Evolutionary conservation across 1,139 yeast genomes (phyloP).

Genomic region (Taphrina wiesneri): DNA sequence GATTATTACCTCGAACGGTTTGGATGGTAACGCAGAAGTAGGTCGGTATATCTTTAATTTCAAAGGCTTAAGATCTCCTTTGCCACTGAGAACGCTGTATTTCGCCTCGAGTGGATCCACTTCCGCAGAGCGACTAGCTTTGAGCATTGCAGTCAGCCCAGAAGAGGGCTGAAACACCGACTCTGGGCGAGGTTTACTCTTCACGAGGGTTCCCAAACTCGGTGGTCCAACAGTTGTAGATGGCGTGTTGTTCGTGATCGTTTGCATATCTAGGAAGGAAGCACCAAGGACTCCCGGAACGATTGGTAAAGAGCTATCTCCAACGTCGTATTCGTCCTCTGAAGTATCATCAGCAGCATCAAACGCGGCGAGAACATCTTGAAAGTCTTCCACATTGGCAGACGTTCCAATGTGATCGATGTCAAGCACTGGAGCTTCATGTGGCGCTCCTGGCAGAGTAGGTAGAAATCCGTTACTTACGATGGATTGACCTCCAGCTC

Average conservation of each 20-base stretch:
- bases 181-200: slow-evolving; percentile 17
- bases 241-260: background rate
- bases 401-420: background rate
- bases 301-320: background rate
- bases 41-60: slow-evolving; percentile 48
- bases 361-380: slow-evolving; percentile 1
- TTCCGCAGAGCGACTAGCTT: slow-evolving; percentile 36
- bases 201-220: background rate
- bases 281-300: background rate
- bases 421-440: background rate
- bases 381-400: background rate
- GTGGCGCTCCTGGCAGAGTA: background rate
- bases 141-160: slow-evolving; percentile 38
- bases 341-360: slow-evolving; percentile 17
- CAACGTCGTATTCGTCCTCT: slow-evolving; percentile 13
- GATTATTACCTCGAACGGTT: slow-evolving; percentile 48
- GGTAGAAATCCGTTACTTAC: slow-evolving; percentile 19
- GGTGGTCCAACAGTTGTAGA: background rate
- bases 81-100: slow-evolving; percentile 49
- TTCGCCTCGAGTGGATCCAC: slow-evolving; percentile 49
- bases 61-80: slow-evolving; percentile 46
- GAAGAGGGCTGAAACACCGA: slow-evolving; percentile 30
- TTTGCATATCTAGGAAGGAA: background rate
- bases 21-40: slow-evolving; percentile 43
- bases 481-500: slow-evolving; percentile 15